Evolutionary conservation across 495 filamentous ascomycete species (phyloP), one percentile per base, ranked within the genome.

Genomic region (Aspergillus mulundensis): DNA sequence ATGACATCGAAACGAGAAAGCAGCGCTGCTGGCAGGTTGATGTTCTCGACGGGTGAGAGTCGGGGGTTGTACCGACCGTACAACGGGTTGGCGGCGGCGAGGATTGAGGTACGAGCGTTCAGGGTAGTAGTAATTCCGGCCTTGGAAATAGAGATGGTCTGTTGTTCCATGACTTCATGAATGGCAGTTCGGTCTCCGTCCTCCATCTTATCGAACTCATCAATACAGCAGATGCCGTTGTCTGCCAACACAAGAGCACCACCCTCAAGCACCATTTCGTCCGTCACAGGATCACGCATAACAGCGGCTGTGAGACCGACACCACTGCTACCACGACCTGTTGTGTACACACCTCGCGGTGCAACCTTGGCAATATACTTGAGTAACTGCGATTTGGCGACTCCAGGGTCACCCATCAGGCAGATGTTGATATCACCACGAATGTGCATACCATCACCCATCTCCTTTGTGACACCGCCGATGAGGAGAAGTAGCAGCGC

Each of bases 191-290:
- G 83, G 70, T 97, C 95, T 51, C 83, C 81, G 67, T 98, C 94
- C 67, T 97, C 95, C 94, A 98, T 98, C 75, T 98, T 98, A 79
- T 98, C 94, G 67, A 98, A 98, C 70, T 98, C 94, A 77, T 98
- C 94, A 72, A 98, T 98, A 69, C 94, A 98, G 84, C 94, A 98
- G 72, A 96, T 95, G 61, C 94, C 94, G 64, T 97, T 97, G 67
- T 98, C 94, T 24, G 94, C 95, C 2, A 98, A 78, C 30, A 98
- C 94, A 20, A 98, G 79, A 14, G 94, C 94, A 70, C 94, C 94
- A 36, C 95, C 95, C 74, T 98, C 94, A 39, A 98, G 81, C 12
- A 98, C 88, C 95, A 98, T 97, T 69, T 98, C 94, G 67, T 98
- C 94, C 0, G 94, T 98, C 30, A 97, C 91, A 1, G 94, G 94